Conservation (phyloP, 148 eudicot species). For the Camellia japonica region DNA sequence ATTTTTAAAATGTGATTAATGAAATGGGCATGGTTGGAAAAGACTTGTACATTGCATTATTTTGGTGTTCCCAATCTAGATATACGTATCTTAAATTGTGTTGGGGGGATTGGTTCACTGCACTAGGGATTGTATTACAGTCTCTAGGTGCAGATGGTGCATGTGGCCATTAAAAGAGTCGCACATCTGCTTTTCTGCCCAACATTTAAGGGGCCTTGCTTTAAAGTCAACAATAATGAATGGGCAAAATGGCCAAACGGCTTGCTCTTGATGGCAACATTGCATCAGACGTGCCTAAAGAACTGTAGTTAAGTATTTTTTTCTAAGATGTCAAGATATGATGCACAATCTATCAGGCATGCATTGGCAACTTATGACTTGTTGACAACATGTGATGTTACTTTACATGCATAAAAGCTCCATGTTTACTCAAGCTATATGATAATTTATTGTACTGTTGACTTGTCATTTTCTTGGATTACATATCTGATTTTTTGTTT, state of each 20-base stretch:
- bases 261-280: neutral
- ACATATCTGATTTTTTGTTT: neutral
- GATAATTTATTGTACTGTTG: neutral
- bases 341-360: neutral
- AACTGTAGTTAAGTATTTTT: neutral
- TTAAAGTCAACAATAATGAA: neutral
- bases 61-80: neutral
- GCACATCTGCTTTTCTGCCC: neutral
- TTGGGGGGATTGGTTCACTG: neutral
- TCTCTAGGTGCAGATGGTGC: neutral
- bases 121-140: neutral
- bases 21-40: neutral
- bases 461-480: neutral
- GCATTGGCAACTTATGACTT: neutral
- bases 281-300: neutral
- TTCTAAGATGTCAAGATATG: neutral
- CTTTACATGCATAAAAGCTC: neutral
- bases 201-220: neutral
- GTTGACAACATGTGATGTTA: neutral
- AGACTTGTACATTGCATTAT: neutral
- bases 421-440: neutral
- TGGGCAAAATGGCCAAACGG: neutral
- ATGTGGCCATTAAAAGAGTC: neutral
- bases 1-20: too few relatives aligned
- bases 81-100: neutral